Evolutionary conservation across 768 basidiomycete species (phyloP), one percentile per base, ranked within the genome.

Genomic region (Pholiota molesta): DNA sequence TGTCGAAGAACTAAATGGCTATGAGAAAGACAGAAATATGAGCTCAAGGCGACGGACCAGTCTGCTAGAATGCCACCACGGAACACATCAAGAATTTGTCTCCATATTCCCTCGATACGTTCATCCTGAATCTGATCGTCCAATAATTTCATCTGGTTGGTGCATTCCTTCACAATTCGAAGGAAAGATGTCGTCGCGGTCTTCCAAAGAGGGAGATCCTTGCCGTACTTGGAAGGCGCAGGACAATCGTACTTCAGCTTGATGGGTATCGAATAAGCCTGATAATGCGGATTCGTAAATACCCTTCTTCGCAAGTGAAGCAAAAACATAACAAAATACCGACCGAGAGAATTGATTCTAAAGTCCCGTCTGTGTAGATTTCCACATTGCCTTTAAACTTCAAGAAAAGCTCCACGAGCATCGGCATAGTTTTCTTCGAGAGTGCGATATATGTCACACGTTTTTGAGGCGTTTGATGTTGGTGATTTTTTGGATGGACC

Each of bases 161-260:
- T 79, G 65, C 86, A 86, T 61, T 90, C 89, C 60, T 86, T 90
- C 47, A 93, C 88, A 33, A 93, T 82, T 14, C 80, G 79, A 68
- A 95, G 77, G 74, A 94, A 94, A 68, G 81, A 87, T 14, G 81
- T 84, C 2, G 91, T 94, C n/a, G 95, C 96, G 0, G 94, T 95
- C 77, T 95, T 96, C 97, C 97, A 99, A 2, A 99, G 77, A 0
- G 96, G 95, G 21, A 74, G 77, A 68, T 96, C 97, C 57, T 92
- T 89, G 2, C 93, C 94, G 70, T 87, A 94, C 70, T 90, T 95
- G 42, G 91, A 94, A 0, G 97, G 85, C 0, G 91, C 78, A 0
- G 97, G 96, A 72, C 96, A 97, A 37, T 97, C 94, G 65, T 98
- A 97, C 75, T 96, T 96, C 65, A 99, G 78, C 70, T 95, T 95